A percentile compares a stretch with the other conserved stretches of the same genome.
phyloP scores from a whole-genome alignment of 2,329 filamentous ascomycete genomes.

The Paracoccidioides lutzii region DNA sequence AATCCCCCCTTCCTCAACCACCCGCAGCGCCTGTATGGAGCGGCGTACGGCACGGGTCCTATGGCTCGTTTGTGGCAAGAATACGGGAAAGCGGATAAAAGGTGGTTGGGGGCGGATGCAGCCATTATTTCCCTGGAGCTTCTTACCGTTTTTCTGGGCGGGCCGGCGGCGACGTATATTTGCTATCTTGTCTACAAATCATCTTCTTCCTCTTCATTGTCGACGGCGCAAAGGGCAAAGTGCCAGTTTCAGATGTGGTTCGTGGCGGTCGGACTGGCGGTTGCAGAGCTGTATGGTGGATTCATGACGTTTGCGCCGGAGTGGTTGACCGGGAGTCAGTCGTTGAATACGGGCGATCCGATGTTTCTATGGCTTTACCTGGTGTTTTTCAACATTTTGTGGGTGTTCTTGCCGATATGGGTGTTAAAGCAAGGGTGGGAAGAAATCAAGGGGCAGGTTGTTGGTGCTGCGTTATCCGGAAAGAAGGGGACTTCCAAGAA shows the following conservation, averaged over 20 bases:
- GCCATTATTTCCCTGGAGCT: conserved; percentile 48
- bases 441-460: conserved; percentile 30
- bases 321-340: conserved; percentile 47
- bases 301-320: conserved; percentile 56
- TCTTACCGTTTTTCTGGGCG: conserved; percentile 47
- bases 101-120: conserved; percentile 48
- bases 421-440: conserved; percentile 41
- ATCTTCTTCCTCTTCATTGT: neutral
- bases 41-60: conserved; percentile 42
- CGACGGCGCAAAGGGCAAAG: conserved; percentile 22
- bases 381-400: conserved; percentile 51
- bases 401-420: conserved; percentile 48
- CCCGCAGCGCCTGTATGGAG: conserved; percentile 45
- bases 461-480: conserved; percentile 14
- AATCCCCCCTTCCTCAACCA: conserved; percentile 40
- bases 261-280: conserved; percentile 45
- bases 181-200: conserved; percentile 38
- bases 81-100: conserved; percentile 50
- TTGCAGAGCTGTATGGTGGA: conserved; percentile 50
- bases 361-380: conserved; percentile 54
- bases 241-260: conserved; percentile 37
- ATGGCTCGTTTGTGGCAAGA: conserved; percentile 50
- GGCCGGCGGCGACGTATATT: conserved; percentile 45
- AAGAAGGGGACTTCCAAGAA: conserved; percentile 4
- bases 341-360: conserved; percentile 46